These are phyloP conservation scores for Daphne laureola DNA, from an alignment of 441 rosid species.

Conservation along the genomic window DNA sequence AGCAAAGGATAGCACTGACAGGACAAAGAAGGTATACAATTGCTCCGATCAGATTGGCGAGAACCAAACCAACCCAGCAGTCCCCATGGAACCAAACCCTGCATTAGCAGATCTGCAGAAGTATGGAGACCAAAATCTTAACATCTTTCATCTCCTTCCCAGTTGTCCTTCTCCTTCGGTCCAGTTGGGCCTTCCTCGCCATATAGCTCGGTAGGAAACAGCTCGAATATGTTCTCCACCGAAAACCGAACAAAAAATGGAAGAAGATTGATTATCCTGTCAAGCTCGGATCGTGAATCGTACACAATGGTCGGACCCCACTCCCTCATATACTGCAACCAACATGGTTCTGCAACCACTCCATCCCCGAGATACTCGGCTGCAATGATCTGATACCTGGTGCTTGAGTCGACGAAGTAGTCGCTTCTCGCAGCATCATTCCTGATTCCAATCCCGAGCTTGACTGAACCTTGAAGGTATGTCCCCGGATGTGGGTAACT, in stretches of 20 bases:
- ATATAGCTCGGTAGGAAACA: conserved; percentile 61
- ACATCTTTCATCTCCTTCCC: conserved; percentile 65
- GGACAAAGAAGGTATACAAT: too few species aligned
- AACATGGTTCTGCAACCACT: conserved; percentile 44
- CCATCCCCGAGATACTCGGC: conserved; percentile 58
- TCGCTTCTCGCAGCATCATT: conserved; percentile 47
- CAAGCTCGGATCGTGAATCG: conserved; percentile 57
- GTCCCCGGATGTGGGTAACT: conserved; percentile 61
- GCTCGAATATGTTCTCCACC: conserved; percentile 45
- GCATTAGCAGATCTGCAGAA: too few species aligned
- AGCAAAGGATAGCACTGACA: too few species aligned
- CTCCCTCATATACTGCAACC: conserved; percentile 69
- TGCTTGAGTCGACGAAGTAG: conserved; percentile 43
- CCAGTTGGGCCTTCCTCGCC: conserved; percentile 83
- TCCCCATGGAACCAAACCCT: too few species aligned
- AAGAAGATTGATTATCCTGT: conserved; percentile 42
- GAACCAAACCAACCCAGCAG: too few species aligned
- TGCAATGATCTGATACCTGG: conserved; percentile 41
- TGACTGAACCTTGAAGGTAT: conserved; percentile 54
- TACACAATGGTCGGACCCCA: conserved; percentile 65
- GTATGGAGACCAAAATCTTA: conserved; percentile 8
- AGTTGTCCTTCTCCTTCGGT: conserved; percentile 67
- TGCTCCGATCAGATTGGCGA: too few species aligned
- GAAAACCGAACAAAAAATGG: conserved; percentile 53
- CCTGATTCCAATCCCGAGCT: conserved; percentile 50